Percentiles rank a stretch among this genome's conserved stretches.
phyloP scores from a whole-genome alignment of 805 yeast genomes.

The Kodamaea nitidulidarum region DNA sequence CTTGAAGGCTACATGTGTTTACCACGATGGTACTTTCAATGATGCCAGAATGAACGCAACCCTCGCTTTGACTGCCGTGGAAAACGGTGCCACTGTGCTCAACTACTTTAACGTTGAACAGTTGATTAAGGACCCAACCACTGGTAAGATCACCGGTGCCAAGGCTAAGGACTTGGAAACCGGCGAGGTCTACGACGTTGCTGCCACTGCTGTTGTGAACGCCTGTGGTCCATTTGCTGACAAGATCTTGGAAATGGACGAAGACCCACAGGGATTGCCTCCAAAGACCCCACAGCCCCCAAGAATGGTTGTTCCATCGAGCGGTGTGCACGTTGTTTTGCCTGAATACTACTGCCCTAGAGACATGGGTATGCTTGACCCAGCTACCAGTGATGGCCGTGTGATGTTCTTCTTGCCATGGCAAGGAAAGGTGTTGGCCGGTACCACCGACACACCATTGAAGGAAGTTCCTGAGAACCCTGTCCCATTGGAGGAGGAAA shows the following conservation, averaged over 20 bases:
- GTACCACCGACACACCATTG: slow-evolving; percentile 91
- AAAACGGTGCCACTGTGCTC: slow-evolving; percentile 83
- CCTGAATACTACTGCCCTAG: slow-evolving; percentile 91
- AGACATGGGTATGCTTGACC: slow-evolving; percentile 85
- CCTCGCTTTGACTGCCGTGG: slow-evolving; percentile 79
- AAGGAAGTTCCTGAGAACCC: slow-evolving; percentile 70
- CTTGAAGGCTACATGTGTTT: slow-evolving; percentile 86
- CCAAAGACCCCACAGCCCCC: slow-evolving; percentile 50
- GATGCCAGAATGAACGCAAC: slow-evolving; percentile 88
- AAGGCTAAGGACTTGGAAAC: slow-evolving; percentile 69
- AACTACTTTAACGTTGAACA: slow-evolving; percentile 82
- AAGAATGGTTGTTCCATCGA: slow-evolving; percentile 87
- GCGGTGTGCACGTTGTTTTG: slow-evolving; percentile 88
- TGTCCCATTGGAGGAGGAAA: slow-evolving; percentile 82
- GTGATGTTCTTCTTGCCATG: slow-evolving; percentile 96
- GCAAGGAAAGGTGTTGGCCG: slow-evolving; percentile 96
- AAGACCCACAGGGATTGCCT: slow-evolving; percentile 60
- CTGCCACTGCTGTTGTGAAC: slow-evolving; percentile 73
- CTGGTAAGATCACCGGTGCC: slow-evolving; percentile 68
- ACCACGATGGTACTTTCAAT: slow-evolving; percentile 93
- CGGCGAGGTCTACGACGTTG: slow-evolving; percentile 55
- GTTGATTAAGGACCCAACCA: slow-evolving; percentile 55
- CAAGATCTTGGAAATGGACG: slow-evolving; percentile 80
- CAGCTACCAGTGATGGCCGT: slow-evolving; percentile 90
- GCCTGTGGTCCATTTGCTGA: slow-evolving; percentile 96